Conservation (phyloP, 2,329 filamentous ascomycete species). For the Neofusicoccum ribis region DNA sequence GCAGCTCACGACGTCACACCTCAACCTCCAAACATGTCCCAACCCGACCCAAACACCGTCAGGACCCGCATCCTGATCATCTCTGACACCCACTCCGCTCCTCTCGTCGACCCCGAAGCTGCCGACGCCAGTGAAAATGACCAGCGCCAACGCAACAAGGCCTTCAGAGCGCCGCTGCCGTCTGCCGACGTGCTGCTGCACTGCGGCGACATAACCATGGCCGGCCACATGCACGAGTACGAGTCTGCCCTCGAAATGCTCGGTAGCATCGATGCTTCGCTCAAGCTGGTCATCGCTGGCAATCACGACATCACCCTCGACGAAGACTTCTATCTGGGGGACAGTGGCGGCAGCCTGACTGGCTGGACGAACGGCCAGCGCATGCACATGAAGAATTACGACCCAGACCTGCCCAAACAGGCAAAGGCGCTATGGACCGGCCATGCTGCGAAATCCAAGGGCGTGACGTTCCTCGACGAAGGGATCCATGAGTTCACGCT, state of each 20-base stretch:
- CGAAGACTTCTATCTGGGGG: slow-evolving; percentile 45
- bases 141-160: not conserved
- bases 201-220: slow-evolving; percentile 59
- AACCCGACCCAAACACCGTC: slow-evolving; percentile 21
- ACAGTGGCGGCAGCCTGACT: not conserved
- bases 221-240: slow-evolving; percentile 52
- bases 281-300: slow-evolving; percentile 64
- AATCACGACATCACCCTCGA: slow-evolving; percentile 65
- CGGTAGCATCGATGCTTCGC: slow-evolving; percentile 48
- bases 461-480: slow-evolving; percentile 59
- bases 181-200: slow-evolving; percentile 57
- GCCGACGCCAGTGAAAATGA: not conserved
- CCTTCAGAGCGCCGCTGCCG: slow-evolving; percentile 47
- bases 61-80: slow-evolving; percentile 47
- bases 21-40: not conserved
- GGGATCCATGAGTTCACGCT: slow-evolving; percentile 50
- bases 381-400: slow-evolving; percentile 30
- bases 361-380: slow-evolving; percentile 25
- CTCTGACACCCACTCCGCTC: slow-evolving; percentile 44
- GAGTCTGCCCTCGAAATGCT: slow-evolving; percentile 50
- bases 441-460: slow-evolving; percentile 44
- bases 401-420: slow-evolving; percentile 24
- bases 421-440: slow-evolving; percentile 48
- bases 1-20: not conserved
- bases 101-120: slow-evolving; percentile 14